Conservation (phyloP, 345 rosid genomes). For the Sapria himalayana region DNA sequence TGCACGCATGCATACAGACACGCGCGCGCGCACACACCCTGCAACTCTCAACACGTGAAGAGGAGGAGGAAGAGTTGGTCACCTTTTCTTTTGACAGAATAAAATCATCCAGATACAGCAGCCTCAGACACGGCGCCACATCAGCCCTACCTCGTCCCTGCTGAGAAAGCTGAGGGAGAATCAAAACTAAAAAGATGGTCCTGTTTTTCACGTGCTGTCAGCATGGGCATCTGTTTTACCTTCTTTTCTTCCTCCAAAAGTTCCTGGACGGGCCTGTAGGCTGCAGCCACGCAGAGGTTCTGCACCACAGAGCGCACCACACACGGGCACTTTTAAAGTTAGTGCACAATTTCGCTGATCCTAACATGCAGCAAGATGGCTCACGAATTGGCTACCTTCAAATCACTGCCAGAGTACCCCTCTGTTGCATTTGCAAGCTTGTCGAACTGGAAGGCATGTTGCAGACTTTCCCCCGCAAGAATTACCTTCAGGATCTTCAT, state of each 20-base stretch:
- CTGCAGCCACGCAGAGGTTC: conserved; percentile 95
- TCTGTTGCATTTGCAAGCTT: conserved; percentile 71
- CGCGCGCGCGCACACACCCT: no score
- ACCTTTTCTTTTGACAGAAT: conserved; percentile 76
- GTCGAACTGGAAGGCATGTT: conserved; percentile 29
- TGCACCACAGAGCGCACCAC: no score
- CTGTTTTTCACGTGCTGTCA: no score
- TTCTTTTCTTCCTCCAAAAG: conserved; percentile 56
- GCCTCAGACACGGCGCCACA: conserved; percentile 28
- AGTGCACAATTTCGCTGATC: no score
- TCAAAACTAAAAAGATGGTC: neutral
- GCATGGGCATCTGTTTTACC: conserved; percentile 16
- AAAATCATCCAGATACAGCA: conserved; percentile 65
- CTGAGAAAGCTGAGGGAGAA: conserved; percentile 1
- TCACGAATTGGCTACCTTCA: no score
- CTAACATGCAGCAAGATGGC: no score
- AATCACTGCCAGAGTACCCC: conserved; percentile 97
- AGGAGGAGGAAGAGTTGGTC: neutral
- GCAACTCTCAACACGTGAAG: no score
- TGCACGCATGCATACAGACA: no score
- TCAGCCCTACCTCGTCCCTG: conserved; percentile 27
- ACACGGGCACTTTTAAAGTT: no score
- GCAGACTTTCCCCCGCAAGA: conserved; percentile 51
- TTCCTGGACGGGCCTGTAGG: conserved; percentile 95
- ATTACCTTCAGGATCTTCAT: conserved; percentile 66